Base-by-base conservation (phyloP, 768 basidiomycete genomes). In the Boletus rubroflammeus region DNA sequence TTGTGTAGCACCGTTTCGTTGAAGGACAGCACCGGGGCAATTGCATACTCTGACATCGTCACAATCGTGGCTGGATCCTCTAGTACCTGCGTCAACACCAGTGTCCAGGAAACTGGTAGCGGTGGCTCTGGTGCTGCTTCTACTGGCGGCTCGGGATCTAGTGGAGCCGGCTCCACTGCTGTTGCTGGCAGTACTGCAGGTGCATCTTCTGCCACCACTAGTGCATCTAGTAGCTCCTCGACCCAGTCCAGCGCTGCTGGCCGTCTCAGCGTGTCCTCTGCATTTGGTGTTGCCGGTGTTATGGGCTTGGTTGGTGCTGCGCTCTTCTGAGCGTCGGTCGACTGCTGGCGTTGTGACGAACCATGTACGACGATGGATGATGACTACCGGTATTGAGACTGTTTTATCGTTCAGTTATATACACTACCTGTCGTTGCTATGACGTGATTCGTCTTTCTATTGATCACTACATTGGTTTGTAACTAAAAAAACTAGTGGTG, bases 21-120 rank as follows among this genome's bases (percentile, higher is more conserved):
- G 58, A 85, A 82, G 71, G 88, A 89, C 57, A 70, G 68, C 62
- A 80, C 80, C 14, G 88, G 88, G 15, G 15, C 64, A 1, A 66
- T 61, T 9, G 80, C 75, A 7, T 90, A 76, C 70, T 80, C 81
- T 14, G 80, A 81, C 47, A 70, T 73, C 2, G 72, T 82, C 31
- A 80, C 72, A 0, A 66, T 88, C 45, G 57, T 67, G 50, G 2
- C 64, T 5, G 71, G 80, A 28, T 44, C 62, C 11, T 71, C 75
- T 54, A 56, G 61, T 8, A 55, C 62, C 42, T 76, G 75, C 21
- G 10, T 64, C 34, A 73, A 59, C 62, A 41, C 52, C 3, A 10
- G 63, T 8, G 61, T 62, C 35, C 6, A 6, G 35, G 35, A 35
- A 19, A 19, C 7, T 9, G 36, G n/a, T 8, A 39, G 32, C 21